A percentile compares a stretch with the other conserved stretches of the same genome.
phyloP scores from a whole-genome alignment of 352 stramenopile species.

The Phytophthora sansomeana region DNA sequence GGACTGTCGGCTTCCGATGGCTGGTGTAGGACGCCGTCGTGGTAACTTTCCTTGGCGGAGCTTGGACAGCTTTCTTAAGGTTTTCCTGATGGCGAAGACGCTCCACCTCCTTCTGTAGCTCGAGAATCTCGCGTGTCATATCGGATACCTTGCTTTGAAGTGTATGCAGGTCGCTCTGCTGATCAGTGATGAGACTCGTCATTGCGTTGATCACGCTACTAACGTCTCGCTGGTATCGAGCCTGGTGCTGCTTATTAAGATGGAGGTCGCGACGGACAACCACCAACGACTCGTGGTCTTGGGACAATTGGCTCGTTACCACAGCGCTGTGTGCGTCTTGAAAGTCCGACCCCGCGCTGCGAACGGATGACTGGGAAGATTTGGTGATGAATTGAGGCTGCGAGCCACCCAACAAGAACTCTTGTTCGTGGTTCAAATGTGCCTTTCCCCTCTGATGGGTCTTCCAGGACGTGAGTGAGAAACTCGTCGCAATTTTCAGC shows the following conservation, averaged over 20 bases:
- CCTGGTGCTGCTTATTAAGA: conserved; percentile 31
- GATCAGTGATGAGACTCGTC: conserved; percentile 52
- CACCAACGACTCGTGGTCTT: conserved; percentile 35
- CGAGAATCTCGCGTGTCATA: conserved; percentile 31
- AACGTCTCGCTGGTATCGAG: conserved; percentile 39
- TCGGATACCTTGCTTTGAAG: conserved; percentile 26
- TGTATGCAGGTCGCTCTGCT: conserved; percentile 42
- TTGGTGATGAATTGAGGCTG: conserved; percentile 28
- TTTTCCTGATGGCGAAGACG: conserved; percentile 20
- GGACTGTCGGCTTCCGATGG: background rate
- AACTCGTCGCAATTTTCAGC: conserved; percentile 41
- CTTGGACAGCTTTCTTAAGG: conserved; percentile 9
- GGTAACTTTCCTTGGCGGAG: conserved; percentile 13
- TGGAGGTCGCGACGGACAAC: conserved; percentile 36
- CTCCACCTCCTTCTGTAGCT: conserved; percentile 30
- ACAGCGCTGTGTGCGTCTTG: background rate
- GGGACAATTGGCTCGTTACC: conserved; percentile 7
- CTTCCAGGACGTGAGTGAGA: conserved; percentile 35
- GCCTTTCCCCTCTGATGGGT: conserved; percentile 36
- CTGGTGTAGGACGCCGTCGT: background rate
- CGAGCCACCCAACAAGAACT: conserved; percentile 8
- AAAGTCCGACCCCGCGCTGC: conserved; percentile 8
- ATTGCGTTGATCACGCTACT: conserved; percentile 55
- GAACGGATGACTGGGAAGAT: conserved; percentile 33
- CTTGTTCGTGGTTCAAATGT: conserved; percentile 25